phyloP scores from a whole-genome alignment of 2,329 filamentous ascomycete species.

The Hymenoscyphus occultus region DNA sequence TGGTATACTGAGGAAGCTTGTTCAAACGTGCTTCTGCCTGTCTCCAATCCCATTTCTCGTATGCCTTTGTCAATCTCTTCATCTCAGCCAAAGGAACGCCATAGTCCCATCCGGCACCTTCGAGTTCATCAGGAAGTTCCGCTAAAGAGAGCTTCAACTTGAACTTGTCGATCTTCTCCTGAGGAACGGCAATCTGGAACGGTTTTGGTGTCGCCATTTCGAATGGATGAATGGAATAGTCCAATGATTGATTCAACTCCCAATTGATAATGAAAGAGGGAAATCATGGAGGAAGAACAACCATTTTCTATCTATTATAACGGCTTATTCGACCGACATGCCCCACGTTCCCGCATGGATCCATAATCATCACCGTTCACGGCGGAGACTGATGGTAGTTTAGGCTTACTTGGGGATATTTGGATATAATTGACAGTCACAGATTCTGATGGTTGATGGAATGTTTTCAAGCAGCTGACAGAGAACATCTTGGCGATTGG shows the following conservation, averaged over 20 bases:
- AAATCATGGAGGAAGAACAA: not conserved
- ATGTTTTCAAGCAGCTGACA: no score
- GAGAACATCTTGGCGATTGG: no score
- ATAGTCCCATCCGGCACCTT: slow-evolving; percentile 52
- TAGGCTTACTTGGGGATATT: no score
- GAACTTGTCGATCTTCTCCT: slow-evolving; percentile 51
- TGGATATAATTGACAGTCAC: no score
- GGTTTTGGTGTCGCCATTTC: slow-evolving; percentile 31
- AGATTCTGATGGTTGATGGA: no score
- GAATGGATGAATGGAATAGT: not conserved
- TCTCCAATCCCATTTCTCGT: slow-evolving; percentile 62
- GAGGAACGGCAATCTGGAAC: slow-evolving; percentile 51
- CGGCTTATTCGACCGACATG: no score
- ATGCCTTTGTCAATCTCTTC: slow-evolving; percentile 55
- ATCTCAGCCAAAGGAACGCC: slow-evolving; percentile 59
- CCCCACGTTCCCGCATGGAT: no score
- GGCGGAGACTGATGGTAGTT: no score
- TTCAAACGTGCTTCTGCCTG: slow-evolving; percentile 58
- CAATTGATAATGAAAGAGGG: not conserved
- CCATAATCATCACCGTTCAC: no score
- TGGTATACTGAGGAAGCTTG: slow-evolving; percentile 54
- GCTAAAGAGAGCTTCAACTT: slow-evolving; percentile 52
- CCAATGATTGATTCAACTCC: not conserved
- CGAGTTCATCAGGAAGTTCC: slow-evolving; percentile 56
- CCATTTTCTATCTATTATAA: no score